Conservation (phyloP, 2,329 filamentous ascomycete genomes). For the Verticillium longisporum region DNA sequence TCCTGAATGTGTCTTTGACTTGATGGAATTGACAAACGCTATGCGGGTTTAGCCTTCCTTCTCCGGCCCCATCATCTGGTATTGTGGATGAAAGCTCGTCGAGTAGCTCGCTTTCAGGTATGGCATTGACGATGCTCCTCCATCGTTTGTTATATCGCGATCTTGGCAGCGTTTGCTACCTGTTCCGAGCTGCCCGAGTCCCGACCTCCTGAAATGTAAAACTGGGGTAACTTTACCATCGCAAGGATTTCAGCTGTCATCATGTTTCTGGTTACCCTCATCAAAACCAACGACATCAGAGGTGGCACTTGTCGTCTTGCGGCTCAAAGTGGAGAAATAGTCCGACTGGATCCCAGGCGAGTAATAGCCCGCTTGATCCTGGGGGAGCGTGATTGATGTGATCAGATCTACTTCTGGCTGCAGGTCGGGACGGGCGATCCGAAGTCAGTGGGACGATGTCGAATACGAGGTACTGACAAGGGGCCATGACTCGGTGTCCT, state of each 20-base stretch:
- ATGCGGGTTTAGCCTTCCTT: too few species aligned
- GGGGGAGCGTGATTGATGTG: not conserved
- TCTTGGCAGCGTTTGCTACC: too few species aligned
- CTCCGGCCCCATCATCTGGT: too few species aligned
- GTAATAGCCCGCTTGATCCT: not conserved
- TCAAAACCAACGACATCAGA: too few species aligned
- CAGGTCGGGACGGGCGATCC: not conserved
- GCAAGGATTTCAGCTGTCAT: too few species aligned
- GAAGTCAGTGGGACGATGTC: not conserved
- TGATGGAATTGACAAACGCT: not conserved
- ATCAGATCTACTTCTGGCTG: not conserved
- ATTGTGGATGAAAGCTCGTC: too few species aligned
- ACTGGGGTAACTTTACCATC: too few species aligned
- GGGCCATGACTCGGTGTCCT: too few species aligned
- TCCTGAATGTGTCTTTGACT: not conserved
- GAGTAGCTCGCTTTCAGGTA: not conserved
- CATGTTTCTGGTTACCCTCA: too few species aligned
- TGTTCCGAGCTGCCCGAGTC: too few species aligned
- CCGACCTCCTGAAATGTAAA: too few species aligned
- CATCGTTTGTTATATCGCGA: too few species aligned
- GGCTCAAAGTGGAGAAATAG: not conserved
- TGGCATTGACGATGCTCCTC: not conserved
- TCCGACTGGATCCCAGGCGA: not conserved
- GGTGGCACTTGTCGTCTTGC: not conserved
- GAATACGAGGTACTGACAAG: not conserved